Evolutionary conservation across 2,329 filamentous ascomycete genomes (phyloP), one percentile per base, ranked within the genome.

Genomic region (Trichoderma sp.): DNA sequence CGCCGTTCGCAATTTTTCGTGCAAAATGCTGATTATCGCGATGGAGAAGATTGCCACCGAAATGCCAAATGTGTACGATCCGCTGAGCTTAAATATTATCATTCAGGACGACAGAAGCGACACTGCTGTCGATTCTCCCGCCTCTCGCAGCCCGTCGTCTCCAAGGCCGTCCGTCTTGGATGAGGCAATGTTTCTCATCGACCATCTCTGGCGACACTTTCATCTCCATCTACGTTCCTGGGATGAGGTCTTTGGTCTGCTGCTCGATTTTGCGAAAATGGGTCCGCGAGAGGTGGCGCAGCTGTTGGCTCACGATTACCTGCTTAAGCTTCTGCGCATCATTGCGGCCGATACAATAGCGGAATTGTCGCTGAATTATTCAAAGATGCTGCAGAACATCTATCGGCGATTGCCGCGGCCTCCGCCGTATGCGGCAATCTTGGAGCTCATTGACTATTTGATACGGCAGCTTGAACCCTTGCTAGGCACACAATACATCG

Each of bases 201-300:
- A 83, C 34, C 77, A 83, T 26, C 77, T 92, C 4, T 93, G 88
- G 86, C 80, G 84, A 3, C 81, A 79, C n/a, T 88, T 93, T 68
- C 88, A 92, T 70, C 78, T 81, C 3, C 82, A 85, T 56, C 81
- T 88, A 32, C 86, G 89, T 68, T 86, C 91, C 3, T 96, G 92
- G 92, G 87, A 89, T 52, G 91, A 95, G 74, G 90, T 90, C 69
- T 95, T 95, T 75, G 85, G 86, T 14, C 84, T 91, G n/a, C 82
- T 94, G 70, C 76, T 86, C n/a, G 81, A 81, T n/a, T 90, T 94
- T 75, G 87, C 88, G 16, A 83, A 81, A 56, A 78, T 92, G 66
- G 90, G 91, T 1, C 78, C 82, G 3, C 77, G 83, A 5, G 89
- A 93, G 76, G 82, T 86, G 24, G 81, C 82, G 2, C 75, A 85